Percentiles rank a stretch among this genome's conserved stretches.
These are phyloP conservation scores for Lasiodiplodia sp. DNA, from an alignment of 2,329 filamentous ascomycete genomes.

Conservation along the genomic window DNA sequence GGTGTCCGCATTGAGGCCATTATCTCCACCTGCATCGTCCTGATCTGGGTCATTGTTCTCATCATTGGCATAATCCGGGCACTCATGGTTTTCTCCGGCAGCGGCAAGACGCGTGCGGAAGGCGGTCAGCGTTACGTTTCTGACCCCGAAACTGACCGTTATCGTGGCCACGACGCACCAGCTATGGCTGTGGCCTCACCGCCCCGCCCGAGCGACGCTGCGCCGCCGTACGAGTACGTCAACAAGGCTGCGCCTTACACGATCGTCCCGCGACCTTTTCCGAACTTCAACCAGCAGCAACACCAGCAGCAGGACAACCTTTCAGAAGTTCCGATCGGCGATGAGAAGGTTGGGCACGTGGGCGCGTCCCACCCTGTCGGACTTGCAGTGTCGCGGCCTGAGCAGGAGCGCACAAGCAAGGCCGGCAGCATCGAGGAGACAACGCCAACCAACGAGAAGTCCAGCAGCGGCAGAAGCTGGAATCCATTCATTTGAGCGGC, in stretches of 20 bases:
- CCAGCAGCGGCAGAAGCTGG: conserved; percentile 33
- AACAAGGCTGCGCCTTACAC: conserved; percentile 58
- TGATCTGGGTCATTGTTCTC: conserved; percentile 79
- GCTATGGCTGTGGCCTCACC: conserved; percentile 10
- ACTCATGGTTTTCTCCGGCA: conserved; percentile 64
- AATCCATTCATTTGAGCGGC: conserved; percentile 51
- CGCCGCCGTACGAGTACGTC: conserved; percentile 52
- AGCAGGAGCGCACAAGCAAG: conserved; percentile 54
- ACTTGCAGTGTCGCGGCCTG: conserved; percentile 50
- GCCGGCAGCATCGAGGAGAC: conserved; percentile 53
- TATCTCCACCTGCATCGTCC: conserved; percentile 76
- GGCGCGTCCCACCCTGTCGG: conserved; percentile 50
- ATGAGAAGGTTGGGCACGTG: conserved; percentile 54
- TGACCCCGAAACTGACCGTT: conserved; percentile 37
- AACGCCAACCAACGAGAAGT: conserved; percentile 47
- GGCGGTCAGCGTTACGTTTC: conserved; percentile 56
- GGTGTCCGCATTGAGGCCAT: conserved; percentile 79
- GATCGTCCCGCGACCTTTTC: conserved; percentile 52
- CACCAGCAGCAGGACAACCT: conserved; percentile 33
- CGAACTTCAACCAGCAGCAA: conserved; percentile 47
- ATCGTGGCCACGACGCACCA: conserved; percentile 28
- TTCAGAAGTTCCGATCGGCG: conserved; percentile 32
- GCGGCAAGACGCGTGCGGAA: conserved; percentile 67
- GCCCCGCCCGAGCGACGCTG: conserved; percentile 38
- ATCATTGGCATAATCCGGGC: conserved; percentile 76